These are phyloP conservation scores for Casaregolazyma suthepensis DNA, from an alignment of 1,139 yeast genomes.

Conservation along the genomic window DNA sequence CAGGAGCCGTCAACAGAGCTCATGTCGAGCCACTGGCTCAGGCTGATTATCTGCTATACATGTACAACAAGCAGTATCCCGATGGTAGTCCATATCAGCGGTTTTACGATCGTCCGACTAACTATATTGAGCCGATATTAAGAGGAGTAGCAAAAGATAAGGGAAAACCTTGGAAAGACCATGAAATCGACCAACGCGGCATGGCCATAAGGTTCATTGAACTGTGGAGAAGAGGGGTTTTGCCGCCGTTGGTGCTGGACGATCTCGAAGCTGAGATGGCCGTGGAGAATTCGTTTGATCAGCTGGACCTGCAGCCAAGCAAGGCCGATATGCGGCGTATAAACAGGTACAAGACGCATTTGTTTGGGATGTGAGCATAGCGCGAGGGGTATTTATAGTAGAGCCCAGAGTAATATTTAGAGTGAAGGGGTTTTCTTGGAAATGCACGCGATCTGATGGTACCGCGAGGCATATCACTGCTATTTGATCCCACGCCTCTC, in stretches of 20 bases:
- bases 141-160: constrained; percentile 31
- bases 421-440: too few species aligned
- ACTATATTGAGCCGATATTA: constrained; percentile 60
- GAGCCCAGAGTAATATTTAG: too few species aligned
- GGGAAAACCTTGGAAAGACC: constrained; percentile 22
- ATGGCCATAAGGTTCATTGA: constrained; percentile 69
- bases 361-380: neutral
- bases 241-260: constrained; percentile 35
- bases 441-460: too few species aligned
- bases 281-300: neutral
- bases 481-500: too few species aligned
- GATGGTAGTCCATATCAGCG: constrained; percentile 32
- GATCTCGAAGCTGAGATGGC: constrained; percentile 23
- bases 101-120: constrained; percentile 61
- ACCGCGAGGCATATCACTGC: too few species aligned
- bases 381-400: too few species aligned
- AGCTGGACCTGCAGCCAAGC: constrained; percentile 4
- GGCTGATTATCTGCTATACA: constrained; percentile 76
- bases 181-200: constrained; percentile 36
- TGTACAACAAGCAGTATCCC: constrained; percentile 47
- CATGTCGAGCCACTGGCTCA: constrained; percentile 77
- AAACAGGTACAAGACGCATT: constrained; percentile 2
- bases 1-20: constrained; percentile 70
- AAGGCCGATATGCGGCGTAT: constrained; percentile 1
- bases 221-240: constrained; percentile 58